Conservation (phyloP, 1,284 basidiomycete species). For the Phellopilus nigrolimitatus region DNA sequence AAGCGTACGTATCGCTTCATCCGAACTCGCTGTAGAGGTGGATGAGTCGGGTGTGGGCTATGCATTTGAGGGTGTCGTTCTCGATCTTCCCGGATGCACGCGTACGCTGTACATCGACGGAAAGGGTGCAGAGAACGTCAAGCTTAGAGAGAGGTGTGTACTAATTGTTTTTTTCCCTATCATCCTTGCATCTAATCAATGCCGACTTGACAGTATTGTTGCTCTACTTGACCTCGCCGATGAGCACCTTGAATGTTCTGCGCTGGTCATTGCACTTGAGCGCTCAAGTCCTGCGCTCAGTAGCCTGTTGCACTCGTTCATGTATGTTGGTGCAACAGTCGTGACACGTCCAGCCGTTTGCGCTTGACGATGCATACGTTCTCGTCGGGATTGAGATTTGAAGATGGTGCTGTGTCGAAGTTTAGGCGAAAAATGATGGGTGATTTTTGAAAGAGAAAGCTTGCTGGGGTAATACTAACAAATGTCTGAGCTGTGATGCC, state of each 20-base stretch:
- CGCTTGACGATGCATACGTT: conserved; percentile 59
- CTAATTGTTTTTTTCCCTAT: conserved; percentile 10
- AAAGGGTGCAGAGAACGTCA: conserved; percentile 70
- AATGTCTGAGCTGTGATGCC: too few relatives aligned
- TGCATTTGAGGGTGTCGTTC: conserved; percentile 70
- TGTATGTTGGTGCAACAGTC: conserved; percentile 78
- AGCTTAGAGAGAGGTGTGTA: conserved; percentile 71
- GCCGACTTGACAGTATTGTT: conserved; percentile 55
- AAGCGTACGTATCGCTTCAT: conserved; percentile 65
- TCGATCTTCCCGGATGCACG: conserved; percentile 62
- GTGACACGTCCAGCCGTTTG: conserved; percentile 72
- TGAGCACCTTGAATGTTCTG: conserved; percentile 68
- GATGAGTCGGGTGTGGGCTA: conserved; percentile 21
- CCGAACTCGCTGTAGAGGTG: conserved; percentile 44
- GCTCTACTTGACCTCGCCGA: conserved; percentile 78
- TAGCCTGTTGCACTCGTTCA: conserved; percentile 69
- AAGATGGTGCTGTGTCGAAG: too few relatives aligned
- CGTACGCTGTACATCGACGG: conserved; percentile 79
- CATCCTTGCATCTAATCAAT: too few relatives aligned
- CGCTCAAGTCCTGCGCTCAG: conserved; percentile 52
- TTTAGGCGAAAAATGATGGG: background rate
- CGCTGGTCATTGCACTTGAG: conserved; percentile 72
- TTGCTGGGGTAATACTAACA: background rate
- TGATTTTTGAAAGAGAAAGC: background rate
- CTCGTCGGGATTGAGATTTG: conserved; percentile 76